Conservation (phyloP, 441 rosid species). For the Mallotus japonicus region DNA sequence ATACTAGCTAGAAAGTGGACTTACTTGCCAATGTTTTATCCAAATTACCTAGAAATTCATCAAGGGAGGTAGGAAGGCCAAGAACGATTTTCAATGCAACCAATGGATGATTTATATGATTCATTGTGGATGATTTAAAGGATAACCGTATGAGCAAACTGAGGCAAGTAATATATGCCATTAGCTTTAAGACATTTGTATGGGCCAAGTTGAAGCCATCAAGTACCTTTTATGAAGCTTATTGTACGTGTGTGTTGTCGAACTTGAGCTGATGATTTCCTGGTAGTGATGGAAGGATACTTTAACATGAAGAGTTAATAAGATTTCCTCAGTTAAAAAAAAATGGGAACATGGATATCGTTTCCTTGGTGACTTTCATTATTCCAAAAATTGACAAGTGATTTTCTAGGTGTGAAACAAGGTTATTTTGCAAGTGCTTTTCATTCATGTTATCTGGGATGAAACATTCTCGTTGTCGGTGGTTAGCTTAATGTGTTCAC, state of each 20-base stretch:
- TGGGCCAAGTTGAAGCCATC: not conserved
- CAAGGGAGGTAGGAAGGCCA: not conserved
- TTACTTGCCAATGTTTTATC: no score
- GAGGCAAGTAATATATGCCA: not conserved
- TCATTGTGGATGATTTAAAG: not conserved
- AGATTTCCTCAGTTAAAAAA: not conserved
- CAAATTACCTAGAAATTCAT: not conserved
- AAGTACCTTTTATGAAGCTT: not conserved
- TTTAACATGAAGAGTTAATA: not conserved
- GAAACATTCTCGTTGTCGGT: not conserved
- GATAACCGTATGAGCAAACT: not conserved
- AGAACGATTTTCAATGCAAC: not conserved
- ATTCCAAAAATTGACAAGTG: not conserved
- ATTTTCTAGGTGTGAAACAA: not conserved
- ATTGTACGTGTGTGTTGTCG: no score
- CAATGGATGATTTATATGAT: not conserved
- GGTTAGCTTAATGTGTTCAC: not conserved
- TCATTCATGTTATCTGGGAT: not conserved
- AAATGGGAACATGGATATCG: not conserved
- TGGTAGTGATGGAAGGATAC: not conserved
- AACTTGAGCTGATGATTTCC: not conserved
- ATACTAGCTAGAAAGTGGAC: not conserved
- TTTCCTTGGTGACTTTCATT: not conserved
- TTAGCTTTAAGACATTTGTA: not conserved
- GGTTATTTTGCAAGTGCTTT: not conserved